Base-by-base conservation (phyloP, 192 early-diverging fungal genomes). In the Coemansia sp. region DNA sequence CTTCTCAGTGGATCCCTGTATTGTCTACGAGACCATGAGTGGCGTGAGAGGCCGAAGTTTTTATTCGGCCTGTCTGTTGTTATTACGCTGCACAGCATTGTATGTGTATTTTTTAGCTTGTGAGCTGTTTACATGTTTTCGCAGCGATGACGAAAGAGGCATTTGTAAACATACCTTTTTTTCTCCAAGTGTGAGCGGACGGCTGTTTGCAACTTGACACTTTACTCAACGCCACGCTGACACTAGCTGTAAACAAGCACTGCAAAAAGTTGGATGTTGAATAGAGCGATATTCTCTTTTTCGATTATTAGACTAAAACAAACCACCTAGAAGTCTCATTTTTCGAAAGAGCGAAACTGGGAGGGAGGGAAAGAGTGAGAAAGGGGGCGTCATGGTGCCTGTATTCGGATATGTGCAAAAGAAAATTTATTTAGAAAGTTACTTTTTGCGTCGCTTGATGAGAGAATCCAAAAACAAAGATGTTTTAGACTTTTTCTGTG, bases 401-500 rank as follows among this genome's bases (percentile, higher is more conserved):
- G 9, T 50, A 50, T 50, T 50, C 47, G 47, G 47, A 50, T 50
- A 21, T n/a, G 35, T 37, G 7, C 47, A 7, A 50, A 50, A 50
- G 13, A 8, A 43, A 43, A 43, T 19, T 43, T 43, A 43, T 43
- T 43, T 17, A 52, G 37, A 10, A 3, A 17, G 28, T 16, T 47
- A 23, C 43, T 43, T 59, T 49, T 59, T 66, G 50, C 70, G 75
- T 2, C 38, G 75, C 40, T 65, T 69, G 49, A 72, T 63, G 9
- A 77, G 62, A 63, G 75, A 72, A 59, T 77, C 75, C 62, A 77
- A 61, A 11, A 72, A 63, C 11, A 46, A 52, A 21, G 53, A 53
- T 53, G 60, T 77, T 63, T 70, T 70, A 14, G 63, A 66, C 42
- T 72, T 72, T 30, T 72, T 77, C 46, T 76, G 71, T 38, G 35